phyloP scores from a whole-genome alignment of 1,139 yeast species.

The Yamadazyma atmosphaerica region DNA sequence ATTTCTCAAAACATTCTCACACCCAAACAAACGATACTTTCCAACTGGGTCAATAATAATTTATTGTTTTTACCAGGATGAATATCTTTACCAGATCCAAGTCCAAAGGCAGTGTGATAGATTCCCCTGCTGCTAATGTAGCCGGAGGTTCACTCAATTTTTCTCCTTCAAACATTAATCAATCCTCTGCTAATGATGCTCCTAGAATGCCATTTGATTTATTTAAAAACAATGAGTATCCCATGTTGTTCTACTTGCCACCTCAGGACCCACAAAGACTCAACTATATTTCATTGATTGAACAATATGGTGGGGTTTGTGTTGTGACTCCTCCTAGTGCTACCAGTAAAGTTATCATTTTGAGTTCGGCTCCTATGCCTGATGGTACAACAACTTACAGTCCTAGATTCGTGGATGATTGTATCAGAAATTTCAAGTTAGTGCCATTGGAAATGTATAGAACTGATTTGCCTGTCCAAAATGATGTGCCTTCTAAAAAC shows the following conservation, averaged over 20 bases:
- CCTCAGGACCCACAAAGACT: constrained; percentile 8
- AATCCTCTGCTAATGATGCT: background rate
- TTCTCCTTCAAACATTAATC: background rate
- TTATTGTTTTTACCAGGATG: background rate
- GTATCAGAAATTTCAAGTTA: constrained; percentile 13
- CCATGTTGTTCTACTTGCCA: constrained; percentile 12
- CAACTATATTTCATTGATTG: constrained; percentile 18
- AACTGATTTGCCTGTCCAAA: constrained; percentile 2
- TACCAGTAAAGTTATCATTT: constrained; percentile 13
- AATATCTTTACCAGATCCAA: background rate
- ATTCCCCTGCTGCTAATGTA: background rate
- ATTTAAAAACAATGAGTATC: constrained; percentile 6
- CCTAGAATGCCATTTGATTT: background rate
- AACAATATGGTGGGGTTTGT: constrained; percentile 33
- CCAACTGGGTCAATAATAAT: background rate
- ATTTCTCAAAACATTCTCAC: constrained; percentile 5
- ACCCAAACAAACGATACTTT: constrained; percentile 8
- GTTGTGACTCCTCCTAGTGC: constrained; percentile 22
- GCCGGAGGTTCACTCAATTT: background rate
- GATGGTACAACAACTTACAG: constrained; percentile 13
- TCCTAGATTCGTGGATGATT: constrained; percentile 23
- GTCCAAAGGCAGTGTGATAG: background rate
- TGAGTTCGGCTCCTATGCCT: constrained; percentile 10
- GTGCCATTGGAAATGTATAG: constrained; percentile 7
- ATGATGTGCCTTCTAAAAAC: constrained; percentile 6